A percentile compares a stretch with the other conserved stretches of the same genome.
Conservation (phyloP, 148 eudicot species). For the Rhododendron molle region DNA sequence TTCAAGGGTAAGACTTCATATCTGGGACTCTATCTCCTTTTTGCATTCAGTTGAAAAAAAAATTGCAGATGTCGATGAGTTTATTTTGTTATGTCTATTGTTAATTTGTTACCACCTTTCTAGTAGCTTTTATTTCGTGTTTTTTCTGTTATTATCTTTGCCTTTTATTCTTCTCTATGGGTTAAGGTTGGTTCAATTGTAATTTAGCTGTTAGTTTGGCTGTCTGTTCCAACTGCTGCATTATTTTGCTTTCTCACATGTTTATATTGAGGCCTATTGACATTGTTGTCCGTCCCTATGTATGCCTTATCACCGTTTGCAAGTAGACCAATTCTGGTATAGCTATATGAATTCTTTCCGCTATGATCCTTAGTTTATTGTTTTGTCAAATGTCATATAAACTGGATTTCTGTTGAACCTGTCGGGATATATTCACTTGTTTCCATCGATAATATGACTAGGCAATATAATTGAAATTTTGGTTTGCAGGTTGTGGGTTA, state of each 20-base stretch:
- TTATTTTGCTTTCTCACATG: not conserved
- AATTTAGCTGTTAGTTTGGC: not conserved
- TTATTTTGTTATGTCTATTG: not conserved
- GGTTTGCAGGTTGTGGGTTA: not conserved
- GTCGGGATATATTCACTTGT: not conserved
- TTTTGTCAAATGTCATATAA: not conserved
- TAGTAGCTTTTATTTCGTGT: not conserved
- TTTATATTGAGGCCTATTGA: not conserved
- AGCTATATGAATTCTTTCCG: not conserved
- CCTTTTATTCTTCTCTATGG: not conserved
- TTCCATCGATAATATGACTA: not conserved
- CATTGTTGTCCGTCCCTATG: not conserved
- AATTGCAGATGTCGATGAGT: not conserved
- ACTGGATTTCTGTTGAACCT: not conserved
- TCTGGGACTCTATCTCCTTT: conserved; percentile 4
- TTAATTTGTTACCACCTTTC: not conserved
- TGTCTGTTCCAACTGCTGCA: not conserved
- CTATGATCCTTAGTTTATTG: not conserved
- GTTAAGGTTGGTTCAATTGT: not conserved
- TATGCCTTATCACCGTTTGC: not conserved
- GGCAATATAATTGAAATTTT: not conserved
- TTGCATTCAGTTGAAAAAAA: not conserved
- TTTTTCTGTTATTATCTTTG: not conserved
- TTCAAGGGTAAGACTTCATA: conserved; percentile 8
- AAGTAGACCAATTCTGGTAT: not conserved